Evolutionary conservation across 495 filamentous ascomycete species (phyloP).

Genomic region (Annulohypoxylon nitens): DNA sequence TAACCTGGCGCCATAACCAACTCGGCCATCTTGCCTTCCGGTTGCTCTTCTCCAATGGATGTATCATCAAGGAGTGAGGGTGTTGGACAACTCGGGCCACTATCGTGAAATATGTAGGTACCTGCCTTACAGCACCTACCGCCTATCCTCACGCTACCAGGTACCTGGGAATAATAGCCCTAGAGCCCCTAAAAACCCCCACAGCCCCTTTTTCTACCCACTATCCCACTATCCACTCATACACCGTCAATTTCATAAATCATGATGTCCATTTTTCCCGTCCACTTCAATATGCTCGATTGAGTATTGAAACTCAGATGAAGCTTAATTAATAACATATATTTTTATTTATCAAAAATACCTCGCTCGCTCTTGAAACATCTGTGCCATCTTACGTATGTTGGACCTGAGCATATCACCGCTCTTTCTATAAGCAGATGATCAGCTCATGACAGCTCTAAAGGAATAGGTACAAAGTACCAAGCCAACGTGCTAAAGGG

Average conservation of each 20-base stretch:
- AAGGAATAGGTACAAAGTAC: neutral
- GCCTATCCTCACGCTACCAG: neutral
- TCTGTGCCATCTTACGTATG: neutral
- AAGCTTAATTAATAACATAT: no score
- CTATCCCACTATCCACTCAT: neutral
- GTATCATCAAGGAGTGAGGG: neutral
- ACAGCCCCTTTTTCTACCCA: neutral
- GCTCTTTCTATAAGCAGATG: neutral
- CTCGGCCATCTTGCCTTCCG: conserved; percentile 58
- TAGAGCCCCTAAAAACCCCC: neutral
- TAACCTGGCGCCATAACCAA: conserved; percentile 62
- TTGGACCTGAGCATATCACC: neutral
- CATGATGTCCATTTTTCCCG: neutral
- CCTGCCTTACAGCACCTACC: neutral
- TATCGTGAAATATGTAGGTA: neutral
- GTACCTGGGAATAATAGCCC: neutral
- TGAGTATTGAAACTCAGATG: neutral
- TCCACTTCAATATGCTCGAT: neutral
- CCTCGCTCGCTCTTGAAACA: neutral
- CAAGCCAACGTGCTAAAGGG: neutral
- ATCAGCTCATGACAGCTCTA: neutral
- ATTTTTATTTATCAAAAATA: neutral
- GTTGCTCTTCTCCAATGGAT: no score
- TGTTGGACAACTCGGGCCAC: neutral
- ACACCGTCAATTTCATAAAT: neutral